These are phyloP conservation scores for Carallia pectinifolia DNA, from an alignment of 345 rosid species.

Conservation along the genomic window DNA sequence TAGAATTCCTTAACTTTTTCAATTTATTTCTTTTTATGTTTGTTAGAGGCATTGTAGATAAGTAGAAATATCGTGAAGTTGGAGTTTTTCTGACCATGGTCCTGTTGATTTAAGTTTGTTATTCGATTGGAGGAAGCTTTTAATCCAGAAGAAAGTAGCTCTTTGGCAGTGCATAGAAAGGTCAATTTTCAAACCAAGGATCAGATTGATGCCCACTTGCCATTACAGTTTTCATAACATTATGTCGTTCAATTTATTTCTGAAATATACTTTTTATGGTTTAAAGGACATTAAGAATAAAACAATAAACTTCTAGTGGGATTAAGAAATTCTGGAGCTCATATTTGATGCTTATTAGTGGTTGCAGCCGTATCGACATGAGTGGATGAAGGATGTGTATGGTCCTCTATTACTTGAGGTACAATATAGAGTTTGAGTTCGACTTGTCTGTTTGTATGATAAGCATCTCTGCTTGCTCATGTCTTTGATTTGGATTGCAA, in stretches of 20 bases:
- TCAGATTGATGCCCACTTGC: neutral
- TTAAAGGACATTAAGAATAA: constrained; percentile 82
- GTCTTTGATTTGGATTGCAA: constrained; percentile 13
- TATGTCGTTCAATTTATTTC: constrained; percentile 3
- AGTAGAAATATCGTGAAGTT: too few species aligned
- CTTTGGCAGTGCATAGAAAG: constrained; percentile 51
- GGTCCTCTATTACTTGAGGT: constrained; percentile 95
- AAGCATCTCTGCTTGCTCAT: constrained; percentile 1
- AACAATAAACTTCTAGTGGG: constrained; percentile 66
- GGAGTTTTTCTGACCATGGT: too few species aligned
- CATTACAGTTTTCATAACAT: constrained; percentile 1
- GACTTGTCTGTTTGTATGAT: constrained; percentile 6
- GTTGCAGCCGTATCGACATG: constrained; percentile 68
- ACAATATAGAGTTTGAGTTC: constrained; percentile 11
- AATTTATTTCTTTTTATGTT: too few species aligned
- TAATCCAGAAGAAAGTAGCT: constrained; percentile 43
- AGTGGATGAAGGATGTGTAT: constrained; percentile 66
- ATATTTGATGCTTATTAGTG: constrained; percentile 77
- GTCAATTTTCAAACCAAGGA: constrained; percentile 26
- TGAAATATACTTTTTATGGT: constrained; percentile 30
- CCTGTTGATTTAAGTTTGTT: too few species aligned
- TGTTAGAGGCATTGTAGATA: too few species aligned
- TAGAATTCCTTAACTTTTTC: too few species aligned
- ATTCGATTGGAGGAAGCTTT: constrained; percentile 53
- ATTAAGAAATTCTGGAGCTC: constrained; percentile 61